Percentiles rank a stretch among this genome's conserved stretches.
These are phyloP conservation scores for Pleurotus cornucopiae DNA, from an alignment of 768 basidiomycete genomes.

Conservation along the genomic window DNA sequence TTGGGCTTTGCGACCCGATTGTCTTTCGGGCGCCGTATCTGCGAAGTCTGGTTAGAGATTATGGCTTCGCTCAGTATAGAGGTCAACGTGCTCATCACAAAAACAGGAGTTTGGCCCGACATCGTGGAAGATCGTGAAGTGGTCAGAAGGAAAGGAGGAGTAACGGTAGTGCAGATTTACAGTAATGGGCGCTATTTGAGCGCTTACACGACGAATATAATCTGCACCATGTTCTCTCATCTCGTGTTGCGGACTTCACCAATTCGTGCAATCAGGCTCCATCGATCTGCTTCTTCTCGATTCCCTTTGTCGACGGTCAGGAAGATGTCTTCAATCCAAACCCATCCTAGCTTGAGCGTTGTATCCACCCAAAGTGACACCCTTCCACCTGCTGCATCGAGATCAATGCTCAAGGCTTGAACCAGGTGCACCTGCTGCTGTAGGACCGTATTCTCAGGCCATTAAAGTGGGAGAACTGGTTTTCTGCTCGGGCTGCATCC, in stretches of 20 bases:
- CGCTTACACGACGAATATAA: not conserved
- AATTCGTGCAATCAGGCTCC: not conserved
- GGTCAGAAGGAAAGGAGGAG: too few relatives aligned
- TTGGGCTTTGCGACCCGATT: conserved; percentile 93
- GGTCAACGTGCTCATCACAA: conserved; percentile 67
- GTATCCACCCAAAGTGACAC: conserved; percentile 4
- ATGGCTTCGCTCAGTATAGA: not conserved
- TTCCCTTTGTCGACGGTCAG: not conserved
- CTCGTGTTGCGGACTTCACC: conserved; percentile 9
- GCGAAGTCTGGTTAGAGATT: conserved; percentile 9
- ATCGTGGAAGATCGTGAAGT: conserved; percentile 22
- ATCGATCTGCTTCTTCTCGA: not conserved
- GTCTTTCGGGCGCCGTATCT: conserved; percentile 94
- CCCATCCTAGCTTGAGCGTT: conserved; percentile 1
- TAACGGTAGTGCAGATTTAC: not conserved
- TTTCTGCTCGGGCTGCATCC: conserved; percentile 88
- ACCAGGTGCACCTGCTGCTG: conserved; percentile 70
- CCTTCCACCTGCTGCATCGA: not conserved
- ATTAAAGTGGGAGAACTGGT: conserved; percentile 80
- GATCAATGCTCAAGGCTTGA: not conserved
- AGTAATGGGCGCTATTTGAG: not conserved
- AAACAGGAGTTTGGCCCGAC: conserved; percentile 72
- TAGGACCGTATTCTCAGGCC: conserved; percentile 88
- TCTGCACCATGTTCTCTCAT: not conserved
- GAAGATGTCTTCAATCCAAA: conserved; percentile 1